Evolutionary conservation across 805 yeast genomes (phyloP), one percentile per base, ranked within the genome.

Genomic region (Suhomyces tanzawaensis): DNA sequence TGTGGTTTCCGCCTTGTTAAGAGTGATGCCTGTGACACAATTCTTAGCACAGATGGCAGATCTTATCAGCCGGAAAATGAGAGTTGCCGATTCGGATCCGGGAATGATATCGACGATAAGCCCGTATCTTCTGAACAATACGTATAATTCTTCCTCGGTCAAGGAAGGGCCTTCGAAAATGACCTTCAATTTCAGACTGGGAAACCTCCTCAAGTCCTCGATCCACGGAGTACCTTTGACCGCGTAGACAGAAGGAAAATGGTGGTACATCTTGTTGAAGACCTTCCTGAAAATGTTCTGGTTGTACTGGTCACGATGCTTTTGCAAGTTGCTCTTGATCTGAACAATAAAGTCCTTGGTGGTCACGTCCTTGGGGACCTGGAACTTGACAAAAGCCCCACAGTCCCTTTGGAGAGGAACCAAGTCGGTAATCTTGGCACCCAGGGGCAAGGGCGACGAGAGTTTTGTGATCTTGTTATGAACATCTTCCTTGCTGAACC

Each of bases 161-260:
- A 91, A 62, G 4, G 80, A 71, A 0, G 80, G 79, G 1, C 96
- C 97, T 47, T 83, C 88, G 55, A 83, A 90, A 19, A 72, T 70
- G 4, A 91, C 79, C 38, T 76, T 74, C 17, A 93, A 61, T 11
- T 70, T 69, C 7, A 72, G 62, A 37, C 83, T 79, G 7, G 95
- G 95, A 46, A 73, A 76, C 44, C 96, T 66, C 49, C 86, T 76
- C 57, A 93, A 68, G 57, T 93, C 99, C 63, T 91, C 98, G 43
- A 93, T 84, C 96, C 97, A 91, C 0, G 99, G 99, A 1, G 76
- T 69, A 44, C 99, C 99, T 49, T 84, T 82, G 1, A 93, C 97
- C 1, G 85, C 81, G 52, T 72, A 82, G 37, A 74, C 82, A 42
- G 67, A 64, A 2, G 82, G 84, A 40, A 61, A 66, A 1, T 51